Percentiles rank a stretch among this genome's conserved stretches.
Evolutionary conservation across 2,329 filamentous ascomycete species (phyloP).

Genomic region (Clonostachys sp.): DNA sequence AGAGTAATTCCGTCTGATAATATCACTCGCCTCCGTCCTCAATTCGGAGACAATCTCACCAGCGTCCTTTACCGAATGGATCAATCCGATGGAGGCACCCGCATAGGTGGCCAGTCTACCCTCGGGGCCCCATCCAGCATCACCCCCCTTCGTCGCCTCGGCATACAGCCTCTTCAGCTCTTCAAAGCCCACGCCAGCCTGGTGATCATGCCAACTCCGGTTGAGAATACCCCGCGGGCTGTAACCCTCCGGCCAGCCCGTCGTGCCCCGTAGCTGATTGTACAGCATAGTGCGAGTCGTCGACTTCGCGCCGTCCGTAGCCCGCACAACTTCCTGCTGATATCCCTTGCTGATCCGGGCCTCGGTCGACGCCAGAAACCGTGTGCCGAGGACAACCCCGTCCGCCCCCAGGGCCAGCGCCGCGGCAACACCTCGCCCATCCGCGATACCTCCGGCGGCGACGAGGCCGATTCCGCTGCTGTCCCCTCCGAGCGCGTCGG

Average conservation of each 20-base stretch:
- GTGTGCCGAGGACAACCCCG: slow-evolving; percentile 58
- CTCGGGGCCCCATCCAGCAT: slow-evolving; percentile 39
- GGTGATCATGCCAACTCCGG: slow-evolving; percentile 26
- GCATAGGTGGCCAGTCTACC: slow-evolving; percentile 46
- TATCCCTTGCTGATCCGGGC: slow-evolving; percentile 32
- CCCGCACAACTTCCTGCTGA: slow-evolving; percentile 33
- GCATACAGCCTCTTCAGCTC: slow-evolving; percentile 37
- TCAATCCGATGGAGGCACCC: slow-evolving; percentile 37
- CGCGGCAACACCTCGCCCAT: slow-evolving; percentile 44
- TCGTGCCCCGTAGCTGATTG: slow-evolving; percentile 35
- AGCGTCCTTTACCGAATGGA: slow-evolving; percentile 31
- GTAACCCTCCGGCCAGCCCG: slow-evolving; percentile 34
- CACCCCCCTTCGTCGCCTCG: slow-evolving; percentile 28
- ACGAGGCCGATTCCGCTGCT: slow-evolving; percentile 33
- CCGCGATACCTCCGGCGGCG: slow-evolving; percentile 47
- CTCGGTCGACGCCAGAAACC: slow-evolving; percentile 49
- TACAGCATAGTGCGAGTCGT: slow-evolving; percentile 37
- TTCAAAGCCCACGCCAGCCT: slow-evolving; percentile 31
- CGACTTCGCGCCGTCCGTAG: slow-evolving; percentile 27
- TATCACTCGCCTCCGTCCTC: too few relatives aligned
- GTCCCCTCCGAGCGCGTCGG: slow-evolving; percentile 24
- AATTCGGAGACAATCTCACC: slow-evolving; percentile 23
- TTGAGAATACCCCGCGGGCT: slow-evolving; percentile 33
- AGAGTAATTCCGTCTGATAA: too few relatives aligned
- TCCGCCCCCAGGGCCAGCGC: slow-evolving; percentile 44